These are phyloP conservation scores for Glomus cerebriforme DNA, from an alignment of 192 early-diverging fungal genomes.

Conservation along the genomic window DNA sequence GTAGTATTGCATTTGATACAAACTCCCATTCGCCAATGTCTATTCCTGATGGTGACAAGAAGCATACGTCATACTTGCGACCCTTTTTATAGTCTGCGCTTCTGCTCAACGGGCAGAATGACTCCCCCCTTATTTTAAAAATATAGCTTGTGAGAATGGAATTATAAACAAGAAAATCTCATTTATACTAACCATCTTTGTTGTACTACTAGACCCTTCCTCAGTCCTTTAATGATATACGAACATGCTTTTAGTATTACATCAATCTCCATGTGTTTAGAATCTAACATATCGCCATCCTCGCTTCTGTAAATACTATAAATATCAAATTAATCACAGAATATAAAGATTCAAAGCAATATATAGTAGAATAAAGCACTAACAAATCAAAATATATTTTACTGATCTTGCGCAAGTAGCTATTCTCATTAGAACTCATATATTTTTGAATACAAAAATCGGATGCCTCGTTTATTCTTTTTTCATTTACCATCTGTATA, in stretches of 20 bases:
- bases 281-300: not conserved
- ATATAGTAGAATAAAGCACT: slow-evolving; percentile 8
- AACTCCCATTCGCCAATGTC: slow-evolving; percentile 34
- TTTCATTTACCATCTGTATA: slow-evolving; percentile 22
- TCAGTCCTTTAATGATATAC: not conserved
- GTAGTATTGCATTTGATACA: too few species aligned
- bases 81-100: slow-evolving; percentile 5
- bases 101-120: slow-evolving; percentile 23
- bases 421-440: slow-evolving; percentile 15
- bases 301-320: slow-evolving; percentile 10
- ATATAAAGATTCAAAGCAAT: too few species aligned
- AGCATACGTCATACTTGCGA: slow-evolving; percentile 17
- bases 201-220: too few species aligned
- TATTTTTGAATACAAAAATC: slow-evolving; percentile 18
- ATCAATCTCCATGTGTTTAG: not conserved
- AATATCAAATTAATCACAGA: not conserved
- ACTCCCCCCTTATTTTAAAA: slow-evolving; percentile 8
- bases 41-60: slow-evolving; percentile 23
- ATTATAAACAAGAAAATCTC: not conserved
- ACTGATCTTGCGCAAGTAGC: slow-evolving; percentile 15
- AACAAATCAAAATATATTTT: slow-evolving; percentile 34
- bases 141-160: not conserved
- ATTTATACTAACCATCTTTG: too few species aligned
- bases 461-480: slow-evolving; percentile 15
- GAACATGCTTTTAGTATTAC: not conserved